A percentile compares a stretch with the other conserved stretches of the same genome.
Evolutionary conservation across 2,329 filamentous ascomycete species (phyloP).

Genomic region (Trichoderma afroharzianum): DNA sequence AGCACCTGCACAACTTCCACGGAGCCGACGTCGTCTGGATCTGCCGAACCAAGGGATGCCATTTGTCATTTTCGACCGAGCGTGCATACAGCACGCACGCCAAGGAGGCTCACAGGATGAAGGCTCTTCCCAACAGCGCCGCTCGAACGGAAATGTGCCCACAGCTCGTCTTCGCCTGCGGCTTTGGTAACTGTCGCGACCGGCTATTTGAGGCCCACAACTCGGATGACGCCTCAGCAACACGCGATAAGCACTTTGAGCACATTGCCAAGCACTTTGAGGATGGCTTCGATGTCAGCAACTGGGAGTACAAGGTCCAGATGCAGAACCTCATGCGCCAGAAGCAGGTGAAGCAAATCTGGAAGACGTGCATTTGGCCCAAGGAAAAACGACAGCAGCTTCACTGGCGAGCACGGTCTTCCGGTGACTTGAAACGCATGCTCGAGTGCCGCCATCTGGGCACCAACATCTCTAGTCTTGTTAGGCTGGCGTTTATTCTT

Average conservation of each 20-base stretch:
- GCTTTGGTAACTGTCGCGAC: constrained; percentile 41
- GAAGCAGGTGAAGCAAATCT: constrained; percentile 40
- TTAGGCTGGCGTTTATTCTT: constrained; percentile 42
- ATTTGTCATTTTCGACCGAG: constrained; percentile 43
- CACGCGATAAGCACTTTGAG: constrained; percentile 44
- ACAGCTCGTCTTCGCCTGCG: constrained; percentile 44
- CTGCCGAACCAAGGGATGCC: constrained; percentile 40
- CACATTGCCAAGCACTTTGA: constrained; percentile 47
- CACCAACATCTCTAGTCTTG: constrained; percentile 39
- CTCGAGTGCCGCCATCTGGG: constrained; percentile 43
- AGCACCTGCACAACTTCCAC: constrained; percentile 47
- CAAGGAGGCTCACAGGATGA: constrained; percentile 42
- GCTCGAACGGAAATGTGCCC: constrained; percentile 41
- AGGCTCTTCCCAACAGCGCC: constrained; percentile 39
- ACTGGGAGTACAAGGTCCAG: constrained; percentile 43
- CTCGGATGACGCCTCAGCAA: constrained; percentile 34
- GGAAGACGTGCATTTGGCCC: constrained; percentile 45
- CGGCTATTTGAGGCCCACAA: constrained; percentile 39
- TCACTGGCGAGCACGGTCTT: constrained; percentile 40
- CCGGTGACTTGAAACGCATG: constrained; percentile 42
- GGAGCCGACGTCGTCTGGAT: constrained; percentile 42
- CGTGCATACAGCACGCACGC: constrained; percentile 43
- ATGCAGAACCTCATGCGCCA: constrained; percentile 45
- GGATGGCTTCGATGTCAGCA: constrained; percentile 39
- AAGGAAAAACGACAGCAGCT: constrained; percentile 41